Base-by-base conservation (phyloP, 352 stramenopile species). In the Globisporangium barbulae region DNA sequence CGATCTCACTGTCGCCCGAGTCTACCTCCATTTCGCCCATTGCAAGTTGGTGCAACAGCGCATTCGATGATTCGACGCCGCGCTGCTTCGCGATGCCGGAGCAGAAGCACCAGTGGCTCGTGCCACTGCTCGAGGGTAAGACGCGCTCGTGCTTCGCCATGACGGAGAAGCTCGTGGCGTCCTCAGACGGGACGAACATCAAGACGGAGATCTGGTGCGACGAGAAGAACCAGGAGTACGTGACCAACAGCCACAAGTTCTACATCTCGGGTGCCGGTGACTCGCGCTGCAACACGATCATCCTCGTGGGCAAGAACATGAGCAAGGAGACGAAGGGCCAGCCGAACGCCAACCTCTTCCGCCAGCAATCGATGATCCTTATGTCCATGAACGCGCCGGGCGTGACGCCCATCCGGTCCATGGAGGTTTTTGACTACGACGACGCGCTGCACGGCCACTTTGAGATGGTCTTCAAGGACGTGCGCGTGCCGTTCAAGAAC, bases 131-230 rank as follows among this genome's bases (percentile, higher is more conserved):
- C 12, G 82, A 97, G 42, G 96, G 96, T 30, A 79, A 85, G 30
- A 98, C 98, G 56, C 89, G 97, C 59, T 98, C 90, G 44, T 94
- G 89, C 54, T 99, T 99, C 78, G 83, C 97, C 45, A 99, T 99
- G 97, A 99, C 97, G 0, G 96, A 99, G 73, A 97, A 96, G 47
- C 81, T 89, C 45, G 96, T 99, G 53, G 96, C 96, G 6, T 97
- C 83, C 6, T 98, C 89, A 21, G 97, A 99, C 76, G 95, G 97
- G 7, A 98, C 91, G 13, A 99, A 99, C 82, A 97, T 99, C 31
- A 75, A 91, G 67, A 94, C 88, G 7, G 72, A 76, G 55, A 91
- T 97, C 54, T 67, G 78, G 37, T 76, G 78, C 54, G 83, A 94
- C 52, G 78, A 89, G 50, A 64, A 72, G 58, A 80, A 74, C 6